phyloP scores from a whole-genome alignment of 352 stramenopile genomes.

The Peronospora farinosa region DNA sequence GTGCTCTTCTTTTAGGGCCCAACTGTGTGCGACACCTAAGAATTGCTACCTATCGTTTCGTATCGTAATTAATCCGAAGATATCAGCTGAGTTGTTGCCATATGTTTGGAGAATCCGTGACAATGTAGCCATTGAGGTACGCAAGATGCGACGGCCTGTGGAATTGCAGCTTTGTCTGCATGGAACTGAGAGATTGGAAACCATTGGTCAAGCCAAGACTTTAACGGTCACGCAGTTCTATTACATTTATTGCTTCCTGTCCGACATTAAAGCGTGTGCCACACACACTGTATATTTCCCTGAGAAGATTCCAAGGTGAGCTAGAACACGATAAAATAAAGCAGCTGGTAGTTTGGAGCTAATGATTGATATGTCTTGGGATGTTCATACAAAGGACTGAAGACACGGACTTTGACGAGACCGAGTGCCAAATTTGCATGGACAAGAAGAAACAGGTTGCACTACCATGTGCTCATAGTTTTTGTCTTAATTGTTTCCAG shows the following conservation, averaged over 20 bases:
- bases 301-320: conserved; percentile 31
- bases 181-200: conserved; percentile 23
- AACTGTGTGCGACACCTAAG: conserved; percentile 64
- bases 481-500: conserved; percentile 73
- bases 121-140: conserved; percentile 67
- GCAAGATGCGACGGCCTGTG: conserved; percentile 55
- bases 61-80: conserved; percentile 57
- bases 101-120: conserved; percentile 65
- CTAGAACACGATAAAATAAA: conserved; percentile 4
- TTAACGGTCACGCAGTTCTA: conserved; percentile 73
- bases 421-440: conserved; percentile 82
- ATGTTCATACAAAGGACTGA: conserved; percentile 11
- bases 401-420: conserved; percentile 61
- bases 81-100: conserved; percentile 56
- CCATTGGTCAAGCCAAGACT: conserved; percentile 58
- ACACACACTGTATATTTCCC: conserved; percentile 56
- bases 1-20: conserved; percentile 34
- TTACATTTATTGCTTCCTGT: conserved; percentile 78
- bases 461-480: conserved; percentile 68
- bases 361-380: conserved; percentile 6
- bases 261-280: conserved; percentile 60
- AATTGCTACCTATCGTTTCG: conserved; percentile 71
- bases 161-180: conserved; percentile 27
- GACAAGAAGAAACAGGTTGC: conserved; percentile 79
- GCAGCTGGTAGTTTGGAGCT: conserved; percentile 3